Base-by-base conservation (phyloP, 2,329 filamentous ascomycete species). In the Capronia epimyces region DNA sequence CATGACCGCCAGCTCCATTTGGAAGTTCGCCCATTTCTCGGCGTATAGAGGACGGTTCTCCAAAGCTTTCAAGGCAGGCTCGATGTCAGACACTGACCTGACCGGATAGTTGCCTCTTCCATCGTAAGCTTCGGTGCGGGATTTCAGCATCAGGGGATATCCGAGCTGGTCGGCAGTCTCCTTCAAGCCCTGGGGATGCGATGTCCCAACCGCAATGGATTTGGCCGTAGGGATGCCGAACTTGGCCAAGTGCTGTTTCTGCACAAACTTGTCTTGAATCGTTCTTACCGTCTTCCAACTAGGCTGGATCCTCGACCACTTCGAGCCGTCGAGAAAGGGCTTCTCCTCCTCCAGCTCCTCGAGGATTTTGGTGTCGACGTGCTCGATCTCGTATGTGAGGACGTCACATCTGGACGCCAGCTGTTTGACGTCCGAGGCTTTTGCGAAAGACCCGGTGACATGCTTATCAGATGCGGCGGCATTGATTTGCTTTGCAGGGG, bases 301-400 rank as follows among this genome's bases (percentile, higher is more conserved):
- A 1, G 88, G 88, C 61, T 93, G 81, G 1, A 86, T 77, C 15
- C 75, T 56, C 13, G 52, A 52, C 56, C 60, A 61, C n/a, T 59
- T 42, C 29, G 53, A 56, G n/a, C 53, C 58, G 6, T 53, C 45
- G 15, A 60, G 41, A 31, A 46, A 53, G 7, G 56, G 46, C 22
- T 55, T 45, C 46, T 60, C 50, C n/a, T 53, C 50, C 75, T 70
- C n/a, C 81, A 95, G 81, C 65, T 91, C 85, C 67, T 93, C 86
- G 3, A 95, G 77, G 18, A 90, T 82, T 22, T 86, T 74, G 10
- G 87, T 89, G 66, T 94, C 80, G 51, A 95, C 84, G 67, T 95
- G 89, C 73, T 95, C 89, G 56, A 93, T 94, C 69, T 95, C 89
- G n/a, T 93, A 86, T 1, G 87, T 94, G 53, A 95, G 73, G 16